A percentile compares a stretch with the other conserved stretches of the same genome.
Evolutionary conservation across 2,329 filamentous ascomycete genomes (phyloP).

Genomic region (Ceratocystis cacaofunesta): DNA sequence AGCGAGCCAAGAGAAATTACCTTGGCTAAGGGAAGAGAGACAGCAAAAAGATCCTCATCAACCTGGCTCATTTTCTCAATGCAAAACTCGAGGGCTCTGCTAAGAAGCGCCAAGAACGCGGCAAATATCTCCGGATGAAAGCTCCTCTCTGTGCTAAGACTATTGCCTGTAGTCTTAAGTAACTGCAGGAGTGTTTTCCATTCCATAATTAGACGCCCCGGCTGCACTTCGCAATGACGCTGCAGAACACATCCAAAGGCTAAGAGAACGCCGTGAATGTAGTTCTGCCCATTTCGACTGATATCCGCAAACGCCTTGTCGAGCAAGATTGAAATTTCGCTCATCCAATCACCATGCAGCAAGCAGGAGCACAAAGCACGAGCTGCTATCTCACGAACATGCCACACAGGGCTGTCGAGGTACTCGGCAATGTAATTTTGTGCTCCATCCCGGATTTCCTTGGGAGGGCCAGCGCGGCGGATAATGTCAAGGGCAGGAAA

Average conservation of each 20-base stretch:
- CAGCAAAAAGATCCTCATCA: background rate
- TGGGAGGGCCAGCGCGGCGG: slow-evolving; percentile 53
- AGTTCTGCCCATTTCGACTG: slow-evolving; percentile 31
- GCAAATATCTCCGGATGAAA: slow-evolving; percentile 20
- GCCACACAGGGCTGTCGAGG: slow-evolving; percentile 58
- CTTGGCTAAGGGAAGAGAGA: slow-evolving; percentile 9
- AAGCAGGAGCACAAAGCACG: slow-evolving; percentile 53
- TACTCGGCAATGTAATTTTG: slow-evolving; percentile 45
- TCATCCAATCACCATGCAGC: slow-evolving; percentile 35
- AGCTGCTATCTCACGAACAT: slow-evolving; percentile 67
- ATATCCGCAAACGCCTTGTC: slow-evolving; percentile 20
- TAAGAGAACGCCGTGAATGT: slow-evolving; percentile 43
- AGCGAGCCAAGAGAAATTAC: slow-evolving; percentile 9
- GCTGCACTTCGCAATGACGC: slow-evolving; percentile 34
- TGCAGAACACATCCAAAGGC: slow-evolving; percentile 42
- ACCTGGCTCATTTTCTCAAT: background rate
- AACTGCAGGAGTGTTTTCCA: slow-evolving; percentile 9
- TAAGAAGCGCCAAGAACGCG: slow-evolving; percentile 7
- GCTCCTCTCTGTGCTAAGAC: slow-evolving; percentile 20
- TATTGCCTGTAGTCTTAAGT: slow-evolving; percentile 7
- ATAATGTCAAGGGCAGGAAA: slow-evolving; percentile 76
- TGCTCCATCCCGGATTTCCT: slow-evolving; percentile 38
- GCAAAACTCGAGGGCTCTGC: slow-evolving; percentile 13
- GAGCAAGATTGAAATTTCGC: slow-evolving; percentile 23
- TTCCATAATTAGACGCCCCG: slow-evolving; percentile 24